Conservation (phyloP, 1,139 yeast species). For the Taphrina sp. region DNA sequence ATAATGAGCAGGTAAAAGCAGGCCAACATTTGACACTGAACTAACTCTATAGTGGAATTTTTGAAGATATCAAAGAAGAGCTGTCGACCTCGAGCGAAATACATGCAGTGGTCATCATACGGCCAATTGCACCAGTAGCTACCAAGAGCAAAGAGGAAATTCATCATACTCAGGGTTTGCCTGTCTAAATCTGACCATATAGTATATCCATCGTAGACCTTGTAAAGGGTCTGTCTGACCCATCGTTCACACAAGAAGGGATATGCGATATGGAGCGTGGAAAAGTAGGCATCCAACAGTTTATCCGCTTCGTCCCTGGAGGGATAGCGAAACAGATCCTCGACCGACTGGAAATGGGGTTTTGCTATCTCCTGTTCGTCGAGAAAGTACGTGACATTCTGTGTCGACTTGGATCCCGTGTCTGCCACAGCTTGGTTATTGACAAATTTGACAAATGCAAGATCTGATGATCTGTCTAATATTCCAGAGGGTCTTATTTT, state of each 20-base stretch:
- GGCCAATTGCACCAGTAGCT: slow-evolving; percentile 32
- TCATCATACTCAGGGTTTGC: slow-evolving; percentile 35
- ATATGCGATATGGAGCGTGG: slow-evolving; percentile 29
- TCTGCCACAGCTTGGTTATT: slow-evolving; percentile 18
- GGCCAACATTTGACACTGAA: slow-evolving; percentile 36
- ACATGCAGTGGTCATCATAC: slow-evolving; percentile 36
- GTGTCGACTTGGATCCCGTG: slow-evolving; percentile 3
- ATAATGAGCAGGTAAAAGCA: slow-evolving; percentile 36
- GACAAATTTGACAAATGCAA: slow-evolving; percentile 31
- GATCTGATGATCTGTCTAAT: slow-evolving; percentile 25
- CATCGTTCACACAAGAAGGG: slow-evolving; percentile 30
- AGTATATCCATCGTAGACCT: slow-evolving; percentile 20
- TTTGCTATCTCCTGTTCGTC: slow-evolving; percentile 27
- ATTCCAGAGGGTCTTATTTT: slow-evolving; percentile 24
- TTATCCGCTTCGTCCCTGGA: slow-evolving; percentile 24
- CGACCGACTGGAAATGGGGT: slow-evolving; percentile 26
- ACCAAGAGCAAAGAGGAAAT: slow-evolving; percentile 36
- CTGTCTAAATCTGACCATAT: slow-evolving; percentile 32
- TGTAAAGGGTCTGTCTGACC: slow-evolving; percentile 22
- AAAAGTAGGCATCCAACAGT: slow-evolving; percentile 28
- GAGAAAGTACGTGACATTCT: slow-evolving; percentile 19
- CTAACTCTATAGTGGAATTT: slow-evolving; percentile 36
- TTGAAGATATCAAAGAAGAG: slow-evolving; percentile 36
- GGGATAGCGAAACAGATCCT: slow-evolving; percentile 28
- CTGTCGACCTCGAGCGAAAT: slow-evolving; percentile 35